These are phyloP conservation scores for Diplodia seriata DNA, from an alignment of 2,329 filamentous ascomycete species.

Conservation along the genomic window DNA sequence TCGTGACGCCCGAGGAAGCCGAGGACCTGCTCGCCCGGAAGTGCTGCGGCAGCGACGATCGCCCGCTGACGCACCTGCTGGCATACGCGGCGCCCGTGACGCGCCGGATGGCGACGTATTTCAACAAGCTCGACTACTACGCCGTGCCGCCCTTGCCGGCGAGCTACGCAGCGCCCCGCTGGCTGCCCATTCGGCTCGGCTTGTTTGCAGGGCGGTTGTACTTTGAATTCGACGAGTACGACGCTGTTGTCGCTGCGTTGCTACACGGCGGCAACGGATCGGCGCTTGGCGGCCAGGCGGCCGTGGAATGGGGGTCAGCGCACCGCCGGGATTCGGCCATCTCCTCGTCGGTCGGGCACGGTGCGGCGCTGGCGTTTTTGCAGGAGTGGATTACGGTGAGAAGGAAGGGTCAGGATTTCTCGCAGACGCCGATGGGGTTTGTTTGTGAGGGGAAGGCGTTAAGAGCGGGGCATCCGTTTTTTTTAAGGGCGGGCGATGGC, in stretches of 20 bases:
- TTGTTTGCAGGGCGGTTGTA: constrained; percentile 68
- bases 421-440: constrained; percentile 66
- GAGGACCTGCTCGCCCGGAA: constrained; percentile 61
- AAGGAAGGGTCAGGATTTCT: constrained; percentile 63
- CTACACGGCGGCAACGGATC: constrained; percentile 34
- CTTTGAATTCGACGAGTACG: constrained; percentile 58
- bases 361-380: constrained; percentile 47
- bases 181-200: constrained; percentile 65
- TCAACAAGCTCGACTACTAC: constrained; percentile 63
- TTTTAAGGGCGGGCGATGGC: too few relatives aligned
- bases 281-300: not conserved
- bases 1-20: constrained; percentile 70
- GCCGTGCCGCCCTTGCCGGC: constrained; percentile 57
- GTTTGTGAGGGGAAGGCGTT: constrained; percentile 61
- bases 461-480: constrained; percentile 59
- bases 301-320: not conserved
- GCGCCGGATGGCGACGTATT: constrained; percentile 64
- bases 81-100: constrained; percentile 68
- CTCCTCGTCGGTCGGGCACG: too few relatives aligned
- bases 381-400: constrained; percentile 64
- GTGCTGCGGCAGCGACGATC: rapidly evolving
- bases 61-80: constrained; percentile 54
- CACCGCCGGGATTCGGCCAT: not conserved
- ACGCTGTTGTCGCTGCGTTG: constrained; percentile 39
- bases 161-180: constrained; percentile 55